Conservation (phyloP, 1,284 basidiomycete species). For the Cryptococcus deneoformans region DNA sequence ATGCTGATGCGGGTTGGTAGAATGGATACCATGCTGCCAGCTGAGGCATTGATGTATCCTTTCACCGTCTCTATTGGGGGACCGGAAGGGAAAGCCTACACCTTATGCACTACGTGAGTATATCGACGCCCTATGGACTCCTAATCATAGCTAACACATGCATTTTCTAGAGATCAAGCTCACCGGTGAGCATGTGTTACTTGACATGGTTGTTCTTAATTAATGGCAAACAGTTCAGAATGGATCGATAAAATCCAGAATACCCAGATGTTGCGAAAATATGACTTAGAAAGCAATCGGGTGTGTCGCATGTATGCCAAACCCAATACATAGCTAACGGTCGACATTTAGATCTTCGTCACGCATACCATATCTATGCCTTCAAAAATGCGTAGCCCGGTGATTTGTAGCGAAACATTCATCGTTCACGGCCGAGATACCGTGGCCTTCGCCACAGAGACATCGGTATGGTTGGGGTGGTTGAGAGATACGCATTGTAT, state of each 20-base stretch:
- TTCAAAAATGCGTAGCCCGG: constrained; percentile 15
- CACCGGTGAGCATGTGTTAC: no score
- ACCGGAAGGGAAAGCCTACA: constrained; percentile 21
- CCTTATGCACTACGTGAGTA: constrained; percentile 30
- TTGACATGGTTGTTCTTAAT: not conserved
- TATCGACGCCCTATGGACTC: not conserved
- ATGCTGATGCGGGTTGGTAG: constrained; percentile 1
- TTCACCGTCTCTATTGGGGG: constrained; percentile 29
- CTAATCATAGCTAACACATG: no score
- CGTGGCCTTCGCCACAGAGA: constrained; percentile 21
- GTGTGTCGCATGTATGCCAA: constrained; percentile 11
- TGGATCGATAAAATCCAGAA: constrained; percentile 37
- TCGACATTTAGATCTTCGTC: constrained; percentile 21
- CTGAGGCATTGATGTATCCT: constrained; percentile 36
- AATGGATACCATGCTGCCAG: constrained; percentile 18
- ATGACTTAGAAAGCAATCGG: constrained; percentile 34
- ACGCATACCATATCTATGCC: constrained; percentile 24
- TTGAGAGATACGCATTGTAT: constrained; percentile 17
- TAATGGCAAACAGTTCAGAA: constrained; percentile 15
- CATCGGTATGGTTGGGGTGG: constrained; percentile 34
- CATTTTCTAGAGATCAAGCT: no score
- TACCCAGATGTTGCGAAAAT: constrained; percentile 29
- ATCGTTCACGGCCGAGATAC: constrained; percentile 29
- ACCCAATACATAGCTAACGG: not conserved
- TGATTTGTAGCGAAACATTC: constrained; percentile 30